phyloP scores from a whole-genome alignment of 2,329 filamentous ascomycete species.

The Venturia oleaginea region DNA sequence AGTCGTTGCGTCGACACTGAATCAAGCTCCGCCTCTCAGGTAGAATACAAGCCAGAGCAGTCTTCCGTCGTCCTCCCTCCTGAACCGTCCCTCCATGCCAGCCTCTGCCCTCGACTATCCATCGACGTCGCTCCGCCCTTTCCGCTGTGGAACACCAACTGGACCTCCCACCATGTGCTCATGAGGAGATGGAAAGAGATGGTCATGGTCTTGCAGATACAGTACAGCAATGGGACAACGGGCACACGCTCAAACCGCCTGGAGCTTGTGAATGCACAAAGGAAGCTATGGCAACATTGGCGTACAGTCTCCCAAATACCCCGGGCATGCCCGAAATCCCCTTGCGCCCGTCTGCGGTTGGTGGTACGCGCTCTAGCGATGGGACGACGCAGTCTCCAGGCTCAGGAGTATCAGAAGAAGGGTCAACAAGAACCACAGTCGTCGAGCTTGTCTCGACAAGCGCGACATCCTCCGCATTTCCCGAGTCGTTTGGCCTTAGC shows the following conservation, averaged over 20 bases:
- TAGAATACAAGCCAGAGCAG: neutral
- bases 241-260: neutral
- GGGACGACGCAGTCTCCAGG: neutral
- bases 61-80: neutral
- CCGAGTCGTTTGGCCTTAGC: conserved; percentile 72
- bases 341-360: neutral
- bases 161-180: neutral
- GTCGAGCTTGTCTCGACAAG: conserved; percentile 72
- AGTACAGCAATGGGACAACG: conserved; percentile 1
- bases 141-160: neutral
- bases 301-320: neutral
- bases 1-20: neutral
- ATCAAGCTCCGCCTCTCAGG: neutral
- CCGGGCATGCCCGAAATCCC: conserved; percentile 2
- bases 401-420: neutral
- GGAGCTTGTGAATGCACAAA: conserved; percentile 1
- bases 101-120: neutral
- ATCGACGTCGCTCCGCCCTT: neutral
- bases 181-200: conserved; percentile 3
- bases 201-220: conserved; percentile 3
- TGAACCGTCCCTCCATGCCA: neutral
- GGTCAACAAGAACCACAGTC: conserved; percentile 37
- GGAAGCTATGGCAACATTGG: neutral
- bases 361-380: neutral
- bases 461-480: conserved; percentile 70